Evolutionary conservation across 2,329 filamentous ascomycete genomes (phyloP), one percentile per base, ranked within the genome.

Genomic region (Capronia epimyces): DNA sequence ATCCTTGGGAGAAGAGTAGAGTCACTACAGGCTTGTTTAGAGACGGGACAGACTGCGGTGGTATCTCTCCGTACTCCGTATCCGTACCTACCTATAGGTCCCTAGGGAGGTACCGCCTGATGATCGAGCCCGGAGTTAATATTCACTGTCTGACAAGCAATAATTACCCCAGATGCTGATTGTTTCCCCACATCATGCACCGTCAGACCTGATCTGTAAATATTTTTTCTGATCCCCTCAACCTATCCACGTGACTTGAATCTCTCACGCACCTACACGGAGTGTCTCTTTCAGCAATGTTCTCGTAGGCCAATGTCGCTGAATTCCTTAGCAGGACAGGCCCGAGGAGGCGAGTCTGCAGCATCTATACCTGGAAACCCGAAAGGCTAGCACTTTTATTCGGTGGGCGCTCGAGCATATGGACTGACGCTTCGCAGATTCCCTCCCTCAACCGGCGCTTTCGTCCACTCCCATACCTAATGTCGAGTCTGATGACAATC

Each of bases 401-500:
- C n/a, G 21, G 12, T 32, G 15, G n/a, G 37, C 20, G n/a, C n/a
- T n/a, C n/a, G 6, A 13, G 10, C 1, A 34, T 29, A n/a, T 31
- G 9, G 10, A 24, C 27, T 49, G 37, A 49, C 15, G 18, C 18
- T 25, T 34, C 6, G n/a, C 22, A 43, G 31, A 15, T 21, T 24
- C 42, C 15, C n/a, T 22, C 40, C 39, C 41, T 12, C 37, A 29
- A 3, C 44, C 41, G 4, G 13, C 44, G 15, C 5, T 27, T 29
- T 25, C 37, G 13, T 42, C 43, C 2, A 29, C 47, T 18, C 12
- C 32, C 3, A n/a, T 27, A 20, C n/a, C 34, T 12, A 37, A 18
- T 7, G 6, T 9, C 29, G 21, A 49, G 16, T 24, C 37, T 20
- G 57, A 55, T 43, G 49, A 51, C 21, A 57, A 54, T 21, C 52